A percentile compares a stretch with the other conserved stretches of the same genome.
These are phyloP conservation scores for Fomitopsis pulvina DNA, from an alignment of 768 basidiomycete genomes.

Conservation along the genomic window DNA sequence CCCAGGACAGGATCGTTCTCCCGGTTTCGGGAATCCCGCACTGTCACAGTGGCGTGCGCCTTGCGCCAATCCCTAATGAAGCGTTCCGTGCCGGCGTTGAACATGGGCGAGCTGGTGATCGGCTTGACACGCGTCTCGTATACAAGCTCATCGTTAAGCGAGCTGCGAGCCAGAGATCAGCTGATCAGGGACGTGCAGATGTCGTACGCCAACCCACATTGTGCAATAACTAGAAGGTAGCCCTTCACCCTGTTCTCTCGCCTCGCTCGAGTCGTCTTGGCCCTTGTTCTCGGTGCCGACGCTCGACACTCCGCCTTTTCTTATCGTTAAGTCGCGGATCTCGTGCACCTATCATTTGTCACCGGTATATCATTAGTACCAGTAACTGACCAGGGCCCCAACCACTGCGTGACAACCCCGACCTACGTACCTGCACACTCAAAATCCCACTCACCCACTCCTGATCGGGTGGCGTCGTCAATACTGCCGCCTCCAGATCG, in stretches of 20 bases:
- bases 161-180: slow-evolving; percentile 24
- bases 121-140: slow-evolving; percentile 29
- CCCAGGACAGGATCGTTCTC: slow-evolving; percentile 67
- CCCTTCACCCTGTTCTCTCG: slow-evolving; percentile 48
- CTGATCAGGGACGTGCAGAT: not conserved
- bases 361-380: too few species aligned
- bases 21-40: slow-evolving; percentile 52
- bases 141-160: slow-evolving; percentile 45
- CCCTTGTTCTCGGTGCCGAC: slow-evolving; percentile 48
- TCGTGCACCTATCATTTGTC: too few species aligned
- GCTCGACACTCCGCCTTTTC: slow-evolving; percentile 29
- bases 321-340: slow-evolving; percentile 55
- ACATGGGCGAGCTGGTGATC: slow-evolving; percentile 30
- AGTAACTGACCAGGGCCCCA: too few species aligned
- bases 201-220: slow-evolving; percentile 16
- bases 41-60: slow-evolving; percentile 56
- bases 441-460: slow-evolving; percentile 65
- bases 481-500: slow-evolving; percentile 35
- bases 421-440: slow-evolving; percentile 48
- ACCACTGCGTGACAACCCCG: too few species aligned
- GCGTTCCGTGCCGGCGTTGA: slow-evolving; percentile 59
- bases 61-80: slow-evolving; percentile 59
- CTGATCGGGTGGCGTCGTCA: slow-evolving; percentile 45
- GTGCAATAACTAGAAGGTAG: slow-evolving; percentile 64
- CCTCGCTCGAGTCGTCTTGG: slow-evolving; percentile 46